Base-by-base conservation (phyloP, 352 stramenopile species). In the Phytophthora agathidicida region DNA sequence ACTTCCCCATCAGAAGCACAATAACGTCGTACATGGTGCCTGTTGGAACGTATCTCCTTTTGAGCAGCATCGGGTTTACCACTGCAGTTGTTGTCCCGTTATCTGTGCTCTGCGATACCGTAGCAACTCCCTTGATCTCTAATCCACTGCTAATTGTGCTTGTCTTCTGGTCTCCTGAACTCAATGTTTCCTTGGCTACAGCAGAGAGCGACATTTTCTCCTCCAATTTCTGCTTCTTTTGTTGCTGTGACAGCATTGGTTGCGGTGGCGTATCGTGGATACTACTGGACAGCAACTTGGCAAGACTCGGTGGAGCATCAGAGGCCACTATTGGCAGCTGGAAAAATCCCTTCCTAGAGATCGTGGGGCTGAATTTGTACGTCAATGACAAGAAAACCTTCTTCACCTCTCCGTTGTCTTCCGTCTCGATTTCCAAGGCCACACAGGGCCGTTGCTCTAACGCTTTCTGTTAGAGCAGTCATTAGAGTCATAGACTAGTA, bases 361-460 rank as follows among this genome's bases (percentile, higher is more conserved):
- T 80, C 3, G 58, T 76, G 11, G 73, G 50, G 23, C 75, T 82
- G 53, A 91, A 89, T 60, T 76, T 75, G 73, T 91, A 91, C 45
- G 75, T 87, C 19, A 89, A 60, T 26, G 66, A 20, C 48, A 88
- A 60, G 10, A 60, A 35, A 47, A 80, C 59, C 2, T 65, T 27
- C 7, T 54, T 19, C 3, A 65, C 27, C 4, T 33, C 36, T 6
- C 36, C 59, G 24, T 44, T 45, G n/a, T n/a, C n/a, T 9, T 72
- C 56, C 7, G 44, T 31, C 32, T 68, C 51, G 0, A 80, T 28
- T n/a, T 42, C 32, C n/a, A 91, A 20, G 42, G 78, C 48, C 16
- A 89, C 79, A 26, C 46, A 71, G 8, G 49, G 16, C 11, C 76
- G 66, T 13, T 56, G 60, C 14, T 73, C 66, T 7, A 91, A 57